These are phyloP conservation scores for Zygotorulaspora danielsina DNA, from an alignment of 805 yeast genomes.

Conservation along the genomic window DNA sequence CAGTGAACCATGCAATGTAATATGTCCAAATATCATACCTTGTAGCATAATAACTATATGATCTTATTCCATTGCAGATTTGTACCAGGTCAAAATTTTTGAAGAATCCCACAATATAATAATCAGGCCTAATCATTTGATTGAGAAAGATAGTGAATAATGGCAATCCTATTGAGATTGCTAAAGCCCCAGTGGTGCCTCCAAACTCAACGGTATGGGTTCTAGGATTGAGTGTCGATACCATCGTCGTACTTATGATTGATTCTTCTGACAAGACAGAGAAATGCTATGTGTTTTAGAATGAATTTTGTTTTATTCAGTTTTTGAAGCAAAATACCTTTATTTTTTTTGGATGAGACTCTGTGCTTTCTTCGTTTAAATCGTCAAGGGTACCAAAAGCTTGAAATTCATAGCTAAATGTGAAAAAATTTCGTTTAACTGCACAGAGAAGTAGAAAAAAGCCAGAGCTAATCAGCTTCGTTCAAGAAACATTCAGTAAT, in stretches of 20 bases:
- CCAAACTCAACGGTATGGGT: constrained; percentile 71
- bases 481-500: constrained; percentile 19
- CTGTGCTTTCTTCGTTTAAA: not conserved
- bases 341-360: not conserved
- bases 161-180: constrained; percentile 66
- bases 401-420: not conserved
- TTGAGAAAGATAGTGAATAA: constrained; percentile 54
- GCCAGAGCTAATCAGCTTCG: constrained; percentile 6
- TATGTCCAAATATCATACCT: constrained; percentile 53
- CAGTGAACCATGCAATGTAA: constrained; percentile 69
- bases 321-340: not conserved
- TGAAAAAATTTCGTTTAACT: constrained; percentile 1
- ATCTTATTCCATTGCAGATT: constrained; percentile 38
- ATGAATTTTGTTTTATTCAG: not conserved
- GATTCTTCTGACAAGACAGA: not conserved
- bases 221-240: constrained; percentile 53
- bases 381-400: no score
- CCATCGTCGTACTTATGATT: constrained; percentile 3
- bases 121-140: constrained; percentile 56
- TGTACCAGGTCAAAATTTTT: constrained; percentile 38
- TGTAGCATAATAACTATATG: constrained; percentile 34
- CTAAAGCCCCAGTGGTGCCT: constrained; percentile 71
- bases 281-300: not conserved
- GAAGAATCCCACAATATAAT: constrained; percentile 47
- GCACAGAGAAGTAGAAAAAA: not conserved